Percentiles rank a stretch among this genome's conserved stretches.
These are phyloP conservation scores for Fusarium protoensiforme DNA, from an alignment of 2,329 filamentous ascomycete genomes.

Conservation along the genomic window DNA sequence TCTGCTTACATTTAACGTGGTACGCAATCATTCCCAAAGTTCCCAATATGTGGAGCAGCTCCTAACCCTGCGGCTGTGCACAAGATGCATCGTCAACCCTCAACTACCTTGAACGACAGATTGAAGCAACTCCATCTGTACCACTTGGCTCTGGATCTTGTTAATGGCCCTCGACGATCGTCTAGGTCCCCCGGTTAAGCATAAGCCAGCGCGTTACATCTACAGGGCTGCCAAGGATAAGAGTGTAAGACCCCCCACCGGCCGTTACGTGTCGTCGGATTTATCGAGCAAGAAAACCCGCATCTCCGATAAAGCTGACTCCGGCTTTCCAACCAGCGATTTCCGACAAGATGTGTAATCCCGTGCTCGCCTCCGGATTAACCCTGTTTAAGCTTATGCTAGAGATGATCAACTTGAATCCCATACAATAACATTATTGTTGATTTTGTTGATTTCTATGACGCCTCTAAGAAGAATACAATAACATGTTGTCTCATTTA, in stretches of 20 bases:
- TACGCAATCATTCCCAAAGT: not conserved
- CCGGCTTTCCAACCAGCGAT: not conserved
- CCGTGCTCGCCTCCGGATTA: not conserved
- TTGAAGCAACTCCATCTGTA: not conserved
- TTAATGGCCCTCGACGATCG: not conserved
- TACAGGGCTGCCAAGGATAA: not conserved
- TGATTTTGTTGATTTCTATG: too few relatives aligned
- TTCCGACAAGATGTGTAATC: not conserved
- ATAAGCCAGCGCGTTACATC: not conserved
- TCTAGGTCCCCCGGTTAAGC: slow-evolving; percentile 3
- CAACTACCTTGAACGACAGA: not conserved
- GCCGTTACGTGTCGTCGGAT: slow-evolving; percentile 17
- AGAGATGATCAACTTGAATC: not conserved
- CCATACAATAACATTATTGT: too few relatives aligned
- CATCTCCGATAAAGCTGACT: slow-evolving; percentile 10
- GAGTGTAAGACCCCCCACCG: not conserved
- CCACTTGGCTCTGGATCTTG: not conserved
- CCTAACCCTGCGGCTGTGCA: not conserved
- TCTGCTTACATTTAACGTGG: not conserved
- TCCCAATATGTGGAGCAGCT: not conserved
- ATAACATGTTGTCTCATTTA: not conserved
- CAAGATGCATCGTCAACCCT: not conserved
- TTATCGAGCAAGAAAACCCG: not conserved
- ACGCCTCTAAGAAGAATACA: too few relatives aligned
- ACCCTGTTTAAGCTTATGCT: not conserved